Base-by-base conservation (phyloP, 106 monocot species). In the Alisma plantagoaquatica region DNA sequence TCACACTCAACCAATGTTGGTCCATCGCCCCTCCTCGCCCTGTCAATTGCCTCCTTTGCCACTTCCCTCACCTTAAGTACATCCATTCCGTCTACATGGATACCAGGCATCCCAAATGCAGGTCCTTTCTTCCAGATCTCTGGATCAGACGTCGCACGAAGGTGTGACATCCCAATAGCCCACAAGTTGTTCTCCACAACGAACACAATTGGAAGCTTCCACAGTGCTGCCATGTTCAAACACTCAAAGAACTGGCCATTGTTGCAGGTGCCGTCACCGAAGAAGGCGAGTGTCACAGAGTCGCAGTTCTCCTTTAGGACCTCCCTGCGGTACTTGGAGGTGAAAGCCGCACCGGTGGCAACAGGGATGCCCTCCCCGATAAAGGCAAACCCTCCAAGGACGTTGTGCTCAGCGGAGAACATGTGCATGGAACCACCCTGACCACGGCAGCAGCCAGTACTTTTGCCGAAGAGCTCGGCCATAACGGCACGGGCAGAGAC, bases 351-450 rank as follows among this genome's bases (percentile, higher is more conserved):
- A 2, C 98, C 98, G 11, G 98, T 80, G 1, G 98, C 98, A 1
- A 99, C 76, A 4, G 98, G 98, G 38, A 99, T 99, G 9, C 98
- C 98, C 54, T 99, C 98, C 1, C 98, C 98, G 21, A 99, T 99
- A 59, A 99, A 99, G 29, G 85, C 98, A 47, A 90, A 99, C 4
- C 98, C 98, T 0, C 98, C 98, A 10, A 99, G 67, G 42, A 99
- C 11, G 58, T 80, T 80, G 61, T 90, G 82, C 11, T 70, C 68
- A 14, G 52, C 52, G 41, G 90, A 99, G 71, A 99, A 99, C 98
- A 99, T 90, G 73, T 99, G 98, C 98, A 90, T 99, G 45, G 98
- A 99, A 0, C 98, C 98, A 7, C 98, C 98, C 75, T 99, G 90
- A 27, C 98, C 90, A 8, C 98, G 78, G 74, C 90, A 99, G 65